phyloP scores from a whole-genome alignment of 2,329 filamentous ascomycete species.

The Diaporthe capsici region DNA sequence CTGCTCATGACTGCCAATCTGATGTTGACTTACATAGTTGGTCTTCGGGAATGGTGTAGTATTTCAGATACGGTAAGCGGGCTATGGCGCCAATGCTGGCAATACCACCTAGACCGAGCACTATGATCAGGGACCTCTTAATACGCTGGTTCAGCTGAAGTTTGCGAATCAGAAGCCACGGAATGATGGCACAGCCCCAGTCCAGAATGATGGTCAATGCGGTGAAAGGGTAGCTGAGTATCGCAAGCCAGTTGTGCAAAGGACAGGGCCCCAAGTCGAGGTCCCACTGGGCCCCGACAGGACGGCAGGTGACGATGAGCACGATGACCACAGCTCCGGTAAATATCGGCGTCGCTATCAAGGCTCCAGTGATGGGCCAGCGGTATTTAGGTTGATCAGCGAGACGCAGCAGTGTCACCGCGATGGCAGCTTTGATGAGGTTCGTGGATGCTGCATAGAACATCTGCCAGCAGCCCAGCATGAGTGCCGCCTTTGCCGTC shows the following conservation, averaged over 20 bases:
- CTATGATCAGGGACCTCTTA: slow-evolving; percentile 56
- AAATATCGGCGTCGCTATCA: neutral
- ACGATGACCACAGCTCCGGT: slow-evolving; percentile 38
- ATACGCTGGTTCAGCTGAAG: slow-evolving; percentile 58
- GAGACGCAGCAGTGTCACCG: slow-evolving; percentile 34
- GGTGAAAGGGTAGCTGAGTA: slow-evolving; percentile 34
- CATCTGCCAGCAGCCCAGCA: slow-evolving; percentile 27
- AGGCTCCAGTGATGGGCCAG: neutral
- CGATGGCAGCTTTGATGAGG: slow-evolving; percentile 29
- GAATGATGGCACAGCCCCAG: slow-evolving; percentile 48
- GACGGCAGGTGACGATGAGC: slow-evolving; percentile 52
- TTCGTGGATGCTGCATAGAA: slow-evolving; percentile 15
- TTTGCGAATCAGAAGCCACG: slow-evolving; percentile 55
- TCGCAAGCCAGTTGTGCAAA: neutral
- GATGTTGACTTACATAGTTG: slow-evolving; percentile 58
- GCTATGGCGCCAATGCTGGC: slow-evolving; percentile 45
- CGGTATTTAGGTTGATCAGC: slow-evolving; percentile 47
- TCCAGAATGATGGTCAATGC: slow-evolving; percentile 21
- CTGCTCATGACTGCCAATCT: no score
- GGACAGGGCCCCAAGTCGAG: slow-evolving; percentile 12
- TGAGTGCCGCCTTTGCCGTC: neutral
- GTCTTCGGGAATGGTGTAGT: slow-evolving; percentile 53
- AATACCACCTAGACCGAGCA: slow-evolving; percentile 61
- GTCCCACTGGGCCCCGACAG: slow-evolving; percentile 28
- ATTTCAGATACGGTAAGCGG: slow-evolving; percentile 48